Percentiles rank a stretch among this genome's conserved stretches.
These are phyloP conservation scores for Leptographium lundbergii DNA, from an alignment of 2,329 filamentous ascomycete species.

Conservation along the genomic window DNA sequence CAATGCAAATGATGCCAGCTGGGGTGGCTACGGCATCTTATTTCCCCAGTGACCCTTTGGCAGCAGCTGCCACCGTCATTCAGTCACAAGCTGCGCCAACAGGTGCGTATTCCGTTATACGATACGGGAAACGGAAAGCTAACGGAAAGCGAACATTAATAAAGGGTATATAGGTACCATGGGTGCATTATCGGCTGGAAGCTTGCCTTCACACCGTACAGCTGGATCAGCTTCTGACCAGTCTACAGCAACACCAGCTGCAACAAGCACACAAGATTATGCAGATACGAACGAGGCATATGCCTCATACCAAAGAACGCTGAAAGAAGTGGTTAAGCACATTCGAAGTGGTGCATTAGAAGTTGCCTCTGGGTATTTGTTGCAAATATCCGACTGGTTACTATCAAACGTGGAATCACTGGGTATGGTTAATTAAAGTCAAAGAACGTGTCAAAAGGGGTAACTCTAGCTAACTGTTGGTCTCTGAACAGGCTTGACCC, in stretches of 20 bases:
- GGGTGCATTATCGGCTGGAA: conserved; percentile 23
- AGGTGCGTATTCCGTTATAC: conserved; percentile 35
- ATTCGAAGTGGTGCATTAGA: conserved; percentile 43
- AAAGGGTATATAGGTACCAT: conserved; percentile 37
- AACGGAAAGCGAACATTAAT: conserved; percentile 43
- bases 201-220: conserved; percentile 27
- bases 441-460: background rate
- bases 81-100: conserved; percentile 35
- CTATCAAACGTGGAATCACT: conserved; percentile 41
- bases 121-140: conserved; percentile 52
- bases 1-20: conserved; percentile 59
- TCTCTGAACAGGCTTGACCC: conserved; percentile 54
- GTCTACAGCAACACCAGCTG: background rate
- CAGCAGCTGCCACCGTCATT: conserved; percentile 42
- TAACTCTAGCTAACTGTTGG: background rate
- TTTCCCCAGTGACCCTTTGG: conserved; percentile 54
- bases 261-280: conserved; percentile 2
- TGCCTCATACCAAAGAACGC: conserved; percentile 47
- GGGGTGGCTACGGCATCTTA: conserved; percentile 62
- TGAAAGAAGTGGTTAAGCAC: conserved; percentile 57
- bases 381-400: conserved; percentile 42
- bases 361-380: conserved; percentile 37
- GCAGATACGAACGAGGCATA: conserved; percentile 48
- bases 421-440: conserved; percentile 26
- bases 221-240: background rate